phyloP scores from a whole-genome alignment of 768 basidiomycete species.

The Leucocoprinus sp. region DNA sequence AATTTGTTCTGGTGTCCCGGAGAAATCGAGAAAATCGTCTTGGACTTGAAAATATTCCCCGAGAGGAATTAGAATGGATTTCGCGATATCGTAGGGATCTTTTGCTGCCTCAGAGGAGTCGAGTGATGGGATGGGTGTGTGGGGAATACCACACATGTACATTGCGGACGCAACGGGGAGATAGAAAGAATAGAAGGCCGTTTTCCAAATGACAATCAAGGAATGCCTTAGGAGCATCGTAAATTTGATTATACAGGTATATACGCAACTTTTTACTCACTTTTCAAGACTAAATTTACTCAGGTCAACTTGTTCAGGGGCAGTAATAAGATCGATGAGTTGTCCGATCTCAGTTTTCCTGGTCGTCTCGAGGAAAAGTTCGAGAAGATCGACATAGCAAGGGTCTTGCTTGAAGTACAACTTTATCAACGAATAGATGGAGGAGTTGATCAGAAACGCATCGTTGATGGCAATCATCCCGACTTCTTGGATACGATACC shows the following conservation, averaged over 20 bases:
- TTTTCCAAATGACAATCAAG: conserved; percentile 95
- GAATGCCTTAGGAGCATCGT: conserved; percentile 51
- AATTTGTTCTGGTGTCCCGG: conserved; percentile 81
- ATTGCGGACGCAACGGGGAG: conserved; percentile 95
- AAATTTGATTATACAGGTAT: not conserved
- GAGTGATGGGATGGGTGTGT: conserved; percentile 26
- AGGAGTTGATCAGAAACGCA: conserved; percentile 89
- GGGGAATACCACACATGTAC: conserved; percentile 61
- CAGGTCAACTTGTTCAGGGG: conserved; percentile 90
- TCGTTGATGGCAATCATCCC: conserved; percentile 93
- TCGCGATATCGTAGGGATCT: conserved; percentile 55
- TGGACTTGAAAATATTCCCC: conserved; percentile 99
- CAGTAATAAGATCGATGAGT: conserved; percentile 91
- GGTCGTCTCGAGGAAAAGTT: conserved; percentile 84
- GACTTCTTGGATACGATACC: conserved; percentile 64
- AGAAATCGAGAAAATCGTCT: conserved; percentile 94
- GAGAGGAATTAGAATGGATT: conserved; percentile 78
- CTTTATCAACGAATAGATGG: conserved; percentile 88
- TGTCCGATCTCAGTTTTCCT: conserved; percentile 97
- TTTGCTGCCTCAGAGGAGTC: conserved; percentile 11
- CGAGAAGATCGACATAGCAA: conserved; percentile 85
- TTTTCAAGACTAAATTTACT: conserved; percentile 81
- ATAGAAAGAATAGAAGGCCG: conserved; percentile 97
- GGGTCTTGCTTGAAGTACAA: conserved; percentile 36
- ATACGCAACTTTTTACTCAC: conserved; percentile 39